Evolutionary conservation across 208 protist genomes (phyloP).

Genomic region (Trypanosomatidae sp.): DNA sequence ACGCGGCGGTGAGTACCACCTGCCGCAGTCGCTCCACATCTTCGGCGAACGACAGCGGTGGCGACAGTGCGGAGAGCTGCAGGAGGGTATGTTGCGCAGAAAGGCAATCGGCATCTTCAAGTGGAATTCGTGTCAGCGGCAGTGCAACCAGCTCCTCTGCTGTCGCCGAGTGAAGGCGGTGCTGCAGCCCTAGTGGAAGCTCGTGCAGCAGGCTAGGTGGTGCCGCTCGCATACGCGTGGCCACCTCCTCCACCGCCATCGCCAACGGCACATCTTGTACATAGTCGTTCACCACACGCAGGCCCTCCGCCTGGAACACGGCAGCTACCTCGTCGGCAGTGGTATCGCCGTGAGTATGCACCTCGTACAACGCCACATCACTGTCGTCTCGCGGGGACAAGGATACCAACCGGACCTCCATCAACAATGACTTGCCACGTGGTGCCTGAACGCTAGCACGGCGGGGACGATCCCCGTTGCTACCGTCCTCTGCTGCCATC

Average conservation of each 20-base stretch:
- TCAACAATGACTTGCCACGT: slow-evolving; percentile 11
- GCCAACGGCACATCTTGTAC: slow-evolving; percentile 54
- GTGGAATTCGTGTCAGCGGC: slow-evolving; percentile 38
- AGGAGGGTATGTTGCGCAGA: slow-evolving; percentile 12
- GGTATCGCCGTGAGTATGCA: slow-evolving; percentile 36
- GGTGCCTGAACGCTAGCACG: not conserved
- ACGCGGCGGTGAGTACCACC: not conserved
- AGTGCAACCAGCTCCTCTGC: slow-evolving; percentile 60
- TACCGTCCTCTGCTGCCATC: not conserved
- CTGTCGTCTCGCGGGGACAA: slow-evolving; percentile 33
- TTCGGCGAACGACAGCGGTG: slow-evolving; percentile 1
- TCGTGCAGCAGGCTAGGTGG: slow-evolving; percentile 24
- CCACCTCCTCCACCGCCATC: slow-evolving; percentile 30
- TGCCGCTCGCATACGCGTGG: slow-evolving; percentile 12
- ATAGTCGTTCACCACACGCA: slow-evolving; percentile 74
- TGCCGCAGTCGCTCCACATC: slow-evolving; percentile 11
- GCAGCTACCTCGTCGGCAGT: slow-evolving; percentile 68
- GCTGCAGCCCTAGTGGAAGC: slow-evolving; percentile 49
- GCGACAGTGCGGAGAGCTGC: not conserved
- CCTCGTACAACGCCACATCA: slow-evolving; percentile 68
- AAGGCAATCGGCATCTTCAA: slow-evolving; percentile 29
- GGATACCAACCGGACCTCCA: slow-evolving; percentile 43
- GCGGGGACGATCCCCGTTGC: not conserved
- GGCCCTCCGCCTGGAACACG: slow-evolving; percentile 57
- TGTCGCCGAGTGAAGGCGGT: slow-evolving; percentile 35